Conservation (phyloP, 2,329 filamentous ascomycete genomes). For the Epicoccum nigrum region DNA sequence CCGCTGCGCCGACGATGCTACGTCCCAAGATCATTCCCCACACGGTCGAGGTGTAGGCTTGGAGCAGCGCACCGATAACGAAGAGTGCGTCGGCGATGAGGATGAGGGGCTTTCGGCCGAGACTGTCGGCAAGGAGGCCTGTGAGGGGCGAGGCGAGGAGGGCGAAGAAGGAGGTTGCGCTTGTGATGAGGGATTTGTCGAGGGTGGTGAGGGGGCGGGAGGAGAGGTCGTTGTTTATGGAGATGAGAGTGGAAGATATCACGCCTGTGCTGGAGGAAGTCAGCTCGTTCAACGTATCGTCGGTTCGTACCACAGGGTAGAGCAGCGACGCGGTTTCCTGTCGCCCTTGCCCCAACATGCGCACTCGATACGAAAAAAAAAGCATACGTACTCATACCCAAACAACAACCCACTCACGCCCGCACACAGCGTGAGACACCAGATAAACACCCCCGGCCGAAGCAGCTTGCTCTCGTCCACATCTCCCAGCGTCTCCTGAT, state of each 20-base stretch:
- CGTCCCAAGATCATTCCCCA: conserved; percentile 70
- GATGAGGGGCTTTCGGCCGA: conserved; percentile 84
- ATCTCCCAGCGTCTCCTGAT: conserved; percentile 14
- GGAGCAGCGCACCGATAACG: conserved; percentile 68
- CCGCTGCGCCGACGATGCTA: conserved; percentile 72
- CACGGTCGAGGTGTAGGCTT: conserved; percentile 66
- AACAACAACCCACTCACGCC: conserved; percentile 65
- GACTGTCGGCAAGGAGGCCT: conserved; percentile 68
- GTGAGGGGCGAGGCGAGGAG: conserved; percentile 62
- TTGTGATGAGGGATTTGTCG: conserved; percentile 65
- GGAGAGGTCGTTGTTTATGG: conserved; percentile 55
- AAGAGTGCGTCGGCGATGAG: conserved; percentile 70
- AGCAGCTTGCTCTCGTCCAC: conserved; percentile 39
- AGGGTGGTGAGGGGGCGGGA: conserved; percentile 58
- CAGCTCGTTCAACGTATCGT: no score
- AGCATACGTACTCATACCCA: conserved; percentile 61
- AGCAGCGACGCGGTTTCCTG: no score
- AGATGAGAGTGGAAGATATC: conserved; percentile 65
- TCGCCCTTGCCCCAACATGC: no score
- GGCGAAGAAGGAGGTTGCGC: conserved; percentile 63
- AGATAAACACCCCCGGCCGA: conserved; percentile 55
- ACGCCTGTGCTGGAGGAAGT: conserved; percentile 58
- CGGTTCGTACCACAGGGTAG: no score
- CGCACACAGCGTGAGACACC: conserved; percentile 62
- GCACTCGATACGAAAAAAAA: not conserved